These are phyloP conservation scores for Mimosa bimucronata DNA, from an alignment of 306 rosid species.

Conservation along the genomic window DNA sequence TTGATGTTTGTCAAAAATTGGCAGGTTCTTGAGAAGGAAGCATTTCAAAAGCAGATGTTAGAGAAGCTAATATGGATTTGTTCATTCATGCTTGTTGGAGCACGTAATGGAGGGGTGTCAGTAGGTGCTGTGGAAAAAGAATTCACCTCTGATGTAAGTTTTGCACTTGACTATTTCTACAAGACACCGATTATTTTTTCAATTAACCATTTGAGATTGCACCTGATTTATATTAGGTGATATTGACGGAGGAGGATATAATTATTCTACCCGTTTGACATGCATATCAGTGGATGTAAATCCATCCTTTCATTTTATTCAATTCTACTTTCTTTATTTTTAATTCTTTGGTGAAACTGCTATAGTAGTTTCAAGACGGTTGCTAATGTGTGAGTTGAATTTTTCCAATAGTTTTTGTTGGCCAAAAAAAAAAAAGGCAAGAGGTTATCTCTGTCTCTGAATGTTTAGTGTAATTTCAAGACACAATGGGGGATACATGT, in stretches of 20 bases:
- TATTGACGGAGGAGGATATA: not conserved
- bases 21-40: conserved; percentile 83
- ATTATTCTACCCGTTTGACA: not conserved
- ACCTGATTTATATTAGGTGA: not conserved
- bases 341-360: not conserved
- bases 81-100: conserved; percentile 95
- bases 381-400: not conserved
- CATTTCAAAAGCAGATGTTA: conserved; percentile 87
- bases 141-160: conserved; percentile 72
- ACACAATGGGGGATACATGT: not conserved
- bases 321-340: not conserved
- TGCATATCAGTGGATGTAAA: not conserved
- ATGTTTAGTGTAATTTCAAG: not conserved
- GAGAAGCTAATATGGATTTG: conserved; percentile 98
- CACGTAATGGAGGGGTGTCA: conserved; percentile 81
- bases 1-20: conserved; percentile 31
- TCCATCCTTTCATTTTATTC: not conserved
- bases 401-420: not conserved
- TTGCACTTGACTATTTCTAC: conserved; percentile 26
- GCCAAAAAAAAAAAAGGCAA: too few species aligned
- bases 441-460: too few species aligned
- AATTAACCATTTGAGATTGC: conserved; percentile 1
- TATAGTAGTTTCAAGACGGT: not conserved
- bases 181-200: conserved; percentile 14
- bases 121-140: conserved; percentile 88